Percentiles rank a stretch among this genome's conserved stretches.
Evolutionary conservation across 192 early-diverging fungal genomes (phyloP).

Genomic region (Coemansia sp.): DNA sequence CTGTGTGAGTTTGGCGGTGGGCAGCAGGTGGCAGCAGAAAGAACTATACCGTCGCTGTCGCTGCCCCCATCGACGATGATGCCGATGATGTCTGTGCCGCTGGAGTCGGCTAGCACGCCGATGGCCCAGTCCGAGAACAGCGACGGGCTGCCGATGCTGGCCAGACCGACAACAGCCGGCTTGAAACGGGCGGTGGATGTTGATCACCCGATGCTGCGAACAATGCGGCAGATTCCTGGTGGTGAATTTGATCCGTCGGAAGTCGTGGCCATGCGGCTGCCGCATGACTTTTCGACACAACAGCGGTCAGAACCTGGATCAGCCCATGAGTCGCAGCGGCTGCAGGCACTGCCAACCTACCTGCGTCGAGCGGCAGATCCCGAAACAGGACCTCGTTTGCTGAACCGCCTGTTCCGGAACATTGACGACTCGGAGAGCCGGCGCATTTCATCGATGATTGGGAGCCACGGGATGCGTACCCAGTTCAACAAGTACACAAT

Average conservation of each 20-base stretch:
- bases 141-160: neutral
- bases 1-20: slow-evolving; percentile 25
- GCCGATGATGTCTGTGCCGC: neutral
- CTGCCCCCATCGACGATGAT: neutral
- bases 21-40: neutral
- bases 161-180: neutral
- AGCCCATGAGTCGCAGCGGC: slow-evolving; percentile 20
- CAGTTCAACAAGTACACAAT: slow-evolving; percentile 66
- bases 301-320: neutral
- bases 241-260: slow-evolving; percentile 37
- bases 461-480: slow-evolving; percentile 50
- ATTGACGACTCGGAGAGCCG: slow-evolving; percentile 67
- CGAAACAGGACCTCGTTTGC: slow-evolving; percentile 23
- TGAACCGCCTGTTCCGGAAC: slow-evolving; percentile 50
- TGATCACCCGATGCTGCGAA: slow-evolving; percentile 49
- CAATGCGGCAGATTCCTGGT: slow-evolving; percentile 48
- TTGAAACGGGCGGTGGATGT: slow-evolving; percentile 16
- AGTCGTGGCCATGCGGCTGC: slow-evolving; percentile 38
- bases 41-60: neutral
- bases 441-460: slow-evolving; percentile 70
- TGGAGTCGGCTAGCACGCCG: neutral
- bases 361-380: slow-evolving; percentile 31
- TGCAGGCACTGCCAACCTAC: slow-evolving; percentile 27
- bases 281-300: slow-evolving; percentile 18
- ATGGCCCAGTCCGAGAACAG: neutral